phyloP scores from a whole-genome alignment of 345 rosid genomes.

The Lumnitzera racemosa region DNA sequence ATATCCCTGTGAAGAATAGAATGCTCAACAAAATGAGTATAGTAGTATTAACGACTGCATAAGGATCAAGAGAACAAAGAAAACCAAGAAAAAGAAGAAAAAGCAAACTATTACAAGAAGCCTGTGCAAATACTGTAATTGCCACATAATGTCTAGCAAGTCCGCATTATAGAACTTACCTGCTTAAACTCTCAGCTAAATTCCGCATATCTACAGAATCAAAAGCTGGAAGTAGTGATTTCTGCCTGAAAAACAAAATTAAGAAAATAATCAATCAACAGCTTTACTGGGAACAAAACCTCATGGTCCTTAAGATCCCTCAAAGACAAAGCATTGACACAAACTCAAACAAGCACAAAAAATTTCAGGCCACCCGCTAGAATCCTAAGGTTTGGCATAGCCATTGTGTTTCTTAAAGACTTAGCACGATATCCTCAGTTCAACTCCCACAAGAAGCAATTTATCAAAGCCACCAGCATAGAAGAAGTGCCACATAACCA shows the following conservation, averaged over 20 bases:
- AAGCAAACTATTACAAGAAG: not conserved
- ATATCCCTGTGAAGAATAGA: constrained; percentile 56
- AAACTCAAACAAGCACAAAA: too few relatives aligned
- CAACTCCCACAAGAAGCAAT: too few relatives aligned
- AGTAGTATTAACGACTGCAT: too few relatives aligned
- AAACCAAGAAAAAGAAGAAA: too few relatives aligned
- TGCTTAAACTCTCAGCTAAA: constrained; percentile 81
- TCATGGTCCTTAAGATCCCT: too few relatives aligned
- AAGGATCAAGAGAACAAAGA: too few relatives aligned
- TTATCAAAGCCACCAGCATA: constrained; percentile 8
- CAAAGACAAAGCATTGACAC: too few relatives aligned
- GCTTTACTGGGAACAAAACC: not conserved
- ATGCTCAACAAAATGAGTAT: not conserved
- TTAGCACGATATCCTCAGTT: too few relatives aligned
- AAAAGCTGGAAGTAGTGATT: constrained; percentile 77
- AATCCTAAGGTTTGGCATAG: too few relatives aligned
- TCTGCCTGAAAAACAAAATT: constrained; percentile 34
- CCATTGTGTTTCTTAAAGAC: too few relatives aligned
- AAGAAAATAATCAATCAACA: not conserved
- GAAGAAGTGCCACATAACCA: too few relatives aligned
- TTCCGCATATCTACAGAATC: constrained; percentile 81
- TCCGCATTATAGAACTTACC: constrained; percentile 30
- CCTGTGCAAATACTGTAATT: constrained; percentile 1
- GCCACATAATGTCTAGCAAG: not conserved
- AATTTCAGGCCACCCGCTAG: too few relatives aligned